phyloP scores from a whole-genome alignment of 2,329 filamentous ascomycete genomes.

The Penicillium sp. region DNA sequence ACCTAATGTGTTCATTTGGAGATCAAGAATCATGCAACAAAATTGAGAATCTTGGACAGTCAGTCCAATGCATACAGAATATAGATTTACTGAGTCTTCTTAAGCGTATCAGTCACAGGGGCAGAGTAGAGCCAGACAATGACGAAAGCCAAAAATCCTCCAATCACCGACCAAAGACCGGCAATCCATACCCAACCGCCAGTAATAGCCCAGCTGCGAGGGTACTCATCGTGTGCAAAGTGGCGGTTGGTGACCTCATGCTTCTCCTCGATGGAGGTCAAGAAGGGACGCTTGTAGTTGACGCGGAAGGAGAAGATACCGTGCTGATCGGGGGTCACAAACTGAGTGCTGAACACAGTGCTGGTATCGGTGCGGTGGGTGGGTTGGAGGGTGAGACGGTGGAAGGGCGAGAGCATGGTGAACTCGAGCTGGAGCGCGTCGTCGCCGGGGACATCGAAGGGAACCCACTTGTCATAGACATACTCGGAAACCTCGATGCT shows the following conservation, averaged over 20 bases:
- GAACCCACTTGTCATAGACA: constrained; percentile 60
- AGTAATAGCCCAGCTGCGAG: constrained; percentile 77
- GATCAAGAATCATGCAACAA: constrained; percentile 14
- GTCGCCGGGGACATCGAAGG: constrained; percentile 59
- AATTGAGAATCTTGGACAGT: constrained; percentile 19
- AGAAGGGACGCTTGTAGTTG: constrained; percentile 92
- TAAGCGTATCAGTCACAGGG: constrained; percentile 39
- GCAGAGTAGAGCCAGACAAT: constrained; percentile 76
- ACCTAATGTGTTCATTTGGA: neutral
- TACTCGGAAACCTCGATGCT: constrained; percentile 85
- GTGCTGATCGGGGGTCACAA: constrained; percentile 88
- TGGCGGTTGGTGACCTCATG: constrained; percentile 87
- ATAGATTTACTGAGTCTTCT: constrained; percentile 41
- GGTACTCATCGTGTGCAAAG: constrained; percentile 95
- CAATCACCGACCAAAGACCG: constrained; percentile 73
- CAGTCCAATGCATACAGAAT: constrained; percentile 19
- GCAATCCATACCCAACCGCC: constrained; percentile 92
- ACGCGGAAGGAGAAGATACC: constrained; percentile 98
- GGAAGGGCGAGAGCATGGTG: constrained; percentile 96
- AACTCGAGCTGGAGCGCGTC: constrained; percentile 90
- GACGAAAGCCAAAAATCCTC: constrained; percentile 76
- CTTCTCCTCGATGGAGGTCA: constrained; percentile 86
- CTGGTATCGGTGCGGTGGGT: constrained; percentile 54
- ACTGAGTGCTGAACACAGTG: constrained; percentile 64
- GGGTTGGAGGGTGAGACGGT: constrained; percentile 66